Evolutionary conservation across 352 stramenopile species (phyloP).

Genomic region (Thalassiosira hispida): DNA sequence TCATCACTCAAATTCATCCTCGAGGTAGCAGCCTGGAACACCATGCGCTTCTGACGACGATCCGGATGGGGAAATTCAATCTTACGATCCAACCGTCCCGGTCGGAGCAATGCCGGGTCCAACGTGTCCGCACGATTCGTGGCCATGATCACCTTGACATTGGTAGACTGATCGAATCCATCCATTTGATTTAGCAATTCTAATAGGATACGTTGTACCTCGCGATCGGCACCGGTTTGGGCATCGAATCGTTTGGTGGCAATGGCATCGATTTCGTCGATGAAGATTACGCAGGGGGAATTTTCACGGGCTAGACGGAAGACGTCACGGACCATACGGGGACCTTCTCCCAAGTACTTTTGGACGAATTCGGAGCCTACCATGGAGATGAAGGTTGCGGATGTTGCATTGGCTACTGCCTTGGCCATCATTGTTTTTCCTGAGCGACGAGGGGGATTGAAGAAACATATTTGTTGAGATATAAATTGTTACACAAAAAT

Average conservation of each 20-base stretch:
- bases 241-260: constrained; percentile 99
- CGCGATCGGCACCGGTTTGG: constrained; percentile 95
- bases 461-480: too few relatives aligned
- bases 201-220: constrained; percentile 96
- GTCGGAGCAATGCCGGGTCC: constrained; percentile 94
- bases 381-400: constrained; percentile 97
- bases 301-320: constrained; percentile 99
- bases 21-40: constrained; percentile 98
- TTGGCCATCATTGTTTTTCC: too few relatives aligned
- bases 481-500: too few relatives aligned
- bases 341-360: constrained; percentile 99
- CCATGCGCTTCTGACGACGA: constrained; percentile 99
- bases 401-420: too few relatives aligned
- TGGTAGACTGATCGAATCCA: constrained; percentile 62
- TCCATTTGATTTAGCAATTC: constrained; percentile 84
- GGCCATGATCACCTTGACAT: constrained; percentile 96
- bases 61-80: constrained; percentile 99
- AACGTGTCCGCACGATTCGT: constrained; percentile 97
- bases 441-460: too few relatives aligned
- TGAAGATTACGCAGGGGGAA: constrained; percentile 99
- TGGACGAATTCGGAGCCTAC: constrained; percentile 99
- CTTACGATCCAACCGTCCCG: constrained; percentile 98
- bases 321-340: constrained; percentile 99
- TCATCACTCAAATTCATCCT: constrained; percentile 99
- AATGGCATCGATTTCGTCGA: constrained; percentile 99